Evolutionary conservation across 139 green algal species (phyloP), one percentile per base, ranked within the genome.

Genomic region (Eudorina sp.): DNA sequence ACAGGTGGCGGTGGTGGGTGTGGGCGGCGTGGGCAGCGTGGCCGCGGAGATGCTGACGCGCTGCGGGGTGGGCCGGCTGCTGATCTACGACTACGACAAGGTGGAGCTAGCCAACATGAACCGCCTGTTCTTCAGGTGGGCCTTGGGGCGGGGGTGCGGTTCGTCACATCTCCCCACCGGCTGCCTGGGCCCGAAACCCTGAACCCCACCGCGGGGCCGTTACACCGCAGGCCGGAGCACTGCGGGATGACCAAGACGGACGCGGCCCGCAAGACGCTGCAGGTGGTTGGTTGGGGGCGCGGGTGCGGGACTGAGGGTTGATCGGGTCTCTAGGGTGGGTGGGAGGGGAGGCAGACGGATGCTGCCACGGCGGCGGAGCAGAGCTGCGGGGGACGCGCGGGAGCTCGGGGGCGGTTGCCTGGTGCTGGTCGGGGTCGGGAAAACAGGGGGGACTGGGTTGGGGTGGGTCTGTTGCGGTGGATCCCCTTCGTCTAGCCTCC

Each of bases 101-200:
- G 98, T 99, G 48, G 98, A 99, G 93, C 93, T 99, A 79, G 98
- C 97, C 83, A 99, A 99, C 92, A 99, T 99, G 98, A 99, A 99
- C 92, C 91, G 97, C 7, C 95, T 99, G 53, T 99, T 99, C 92
- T 99, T 99, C 94, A 93, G 90, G 90, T 91, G 48, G 29, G 68
- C 13, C 36, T 9, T 51, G 36, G 68, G 38, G 38, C 16, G 2
- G 31, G 19, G 66, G 66, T 46, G 31, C 34, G 66, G 66, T 58
- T 58, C 51, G 13, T 16, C 51, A 58, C 51, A 58, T 58, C 51
- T 16, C 13, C 51, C 13, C 13, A 58, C 51, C 51, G 16, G 16
- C 51, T 58, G 51, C n/a, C n/a, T n/a, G n/a, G n/a, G n/a, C n/a
- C n/a, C n/a, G n/a, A n/a, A 58, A 58, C 51, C 51, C 51, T 58